Percentiles rank a stretch among this genome's conserved stretches.
These are phyloP conservation scores for Phaseolus coccineus DNA, from an alignment of 331 rosid genomes.

Conservation along the genomic window DNA sequence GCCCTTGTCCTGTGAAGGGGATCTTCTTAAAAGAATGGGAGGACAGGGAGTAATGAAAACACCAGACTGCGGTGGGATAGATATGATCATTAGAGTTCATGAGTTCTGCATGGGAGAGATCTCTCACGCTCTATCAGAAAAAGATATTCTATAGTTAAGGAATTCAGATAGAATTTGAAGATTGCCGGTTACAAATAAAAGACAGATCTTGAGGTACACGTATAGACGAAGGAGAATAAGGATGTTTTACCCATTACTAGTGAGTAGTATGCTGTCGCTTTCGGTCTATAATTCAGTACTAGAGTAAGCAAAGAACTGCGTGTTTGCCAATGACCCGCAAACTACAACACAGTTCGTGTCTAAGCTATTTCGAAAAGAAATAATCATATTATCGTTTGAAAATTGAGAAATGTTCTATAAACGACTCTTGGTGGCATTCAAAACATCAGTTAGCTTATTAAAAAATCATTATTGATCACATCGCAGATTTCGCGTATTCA, in stretches of 20 bases:
- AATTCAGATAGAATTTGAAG: conserved; percentile 42
- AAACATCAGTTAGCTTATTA: too few species aligned
- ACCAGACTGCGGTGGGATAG: conserved; percentile 45
- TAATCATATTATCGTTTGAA: conserved; percentile 47
- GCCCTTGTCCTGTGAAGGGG: conserved; percentile 20
- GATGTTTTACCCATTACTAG: conserved; percentile 51
- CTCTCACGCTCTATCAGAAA: not conserved
- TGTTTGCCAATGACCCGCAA: conserved; percentile 57
- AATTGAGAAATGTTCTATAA: conserved; percentile 51
- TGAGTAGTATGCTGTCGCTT: conserved; percentile 59
- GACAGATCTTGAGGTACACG: too few species aligned
- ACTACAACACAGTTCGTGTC: conserved; percentile 54
- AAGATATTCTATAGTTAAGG: not conserved
- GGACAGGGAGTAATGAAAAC: conserved; percentile 39
- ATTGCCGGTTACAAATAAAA: conserved; percentile 51
- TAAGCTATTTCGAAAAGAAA: not conserved
- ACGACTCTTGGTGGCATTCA: conserved; percentile 42
- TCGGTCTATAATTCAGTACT: conserved; percentile 51
- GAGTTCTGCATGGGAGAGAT: not conserved
- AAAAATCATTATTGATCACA: not conserved
- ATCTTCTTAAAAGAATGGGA: conserved; percentile 42
- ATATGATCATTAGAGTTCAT: not conserved
- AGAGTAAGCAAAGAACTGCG: conserved; percentile 54
- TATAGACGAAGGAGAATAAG: conserved; percentile 54
- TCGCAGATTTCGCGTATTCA: not conserved